Conservation (phyloP, 164 flowering plant species). For the Macadamia integrifolia region DNA sequence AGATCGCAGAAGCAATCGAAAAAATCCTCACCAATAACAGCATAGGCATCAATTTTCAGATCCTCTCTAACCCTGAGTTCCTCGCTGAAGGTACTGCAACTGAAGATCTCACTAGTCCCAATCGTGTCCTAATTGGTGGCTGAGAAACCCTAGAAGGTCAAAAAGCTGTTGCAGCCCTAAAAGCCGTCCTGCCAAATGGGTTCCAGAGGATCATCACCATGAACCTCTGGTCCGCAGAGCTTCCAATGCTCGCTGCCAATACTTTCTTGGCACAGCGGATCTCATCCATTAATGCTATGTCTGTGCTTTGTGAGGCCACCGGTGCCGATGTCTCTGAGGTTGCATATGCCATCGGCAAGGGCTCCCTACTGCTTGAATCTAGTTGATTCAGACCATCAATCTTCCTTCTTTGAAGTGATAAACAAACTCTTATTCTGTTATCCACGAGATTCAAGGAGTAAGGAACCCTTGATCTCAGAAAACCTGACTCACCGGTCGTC, state of each 20-base stretch:
- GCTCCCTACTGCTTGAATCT: neutral
- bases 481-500: too few relatives aligned
- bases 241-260: conserved; percentile 23
- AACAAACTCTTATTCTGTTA: too few relatives aligned
- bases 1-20: conserved; percentile 29
- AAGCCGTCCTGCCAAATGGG: conserved; percentile 18
- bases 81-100: conserved; percentile 25
- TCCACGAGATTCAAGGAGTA: too few relatives aligned
- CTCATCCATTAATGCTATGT: conserved; percentile 21
- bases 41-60: neutral
- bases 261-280: conserved; percentile 20
- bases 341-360: conserved; percentile 22
- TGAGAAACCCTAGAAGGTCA: conserved; percentile 22
- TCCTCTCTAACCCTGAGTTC: conserved; percentile 21
- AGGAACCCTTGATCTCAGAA: too few relatives aligned
- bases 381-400: too few relatives aligned
- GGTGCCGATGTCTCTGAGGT: conserved; percentile 23
- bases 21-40: conserved; percentile 24
- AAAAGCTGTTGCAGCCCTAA: conserved; percentile 15
- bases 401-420: too few relatives aligned
- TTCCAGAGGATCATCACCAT: conserved; percentile 13
- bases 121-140: conserved; percentile 25
- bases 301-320: conserved; percentile 25
- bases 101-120: conserved; percentile 18
- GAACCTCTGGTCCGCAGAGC: conserved; percentile 26